Base-by-base conservation (phyloP, 805 yeast species). In the Kodamaea nitidulidarum region DNA sequence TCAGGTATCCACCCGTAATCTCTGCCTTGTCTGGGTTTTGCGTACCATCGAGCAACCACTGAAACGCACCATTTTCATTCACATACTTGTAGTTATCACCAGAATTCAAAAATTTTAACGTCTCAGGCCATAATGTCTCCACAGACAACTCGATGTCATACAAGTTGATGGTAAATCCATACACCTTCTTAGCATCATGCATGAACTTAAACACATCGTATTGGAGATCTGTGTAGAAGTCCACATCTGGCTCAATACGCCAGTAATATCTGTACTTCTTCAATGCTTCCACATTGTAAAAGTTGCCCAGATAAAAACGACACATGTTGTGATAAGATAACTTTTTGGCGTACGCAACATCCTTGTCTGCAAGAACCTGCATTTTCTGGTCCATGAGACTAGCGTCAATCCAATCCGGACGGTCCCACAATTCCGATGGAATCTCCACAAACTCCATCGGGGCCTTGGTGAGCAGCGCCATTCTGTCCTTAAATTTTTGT, bases 251-350 rank as follows among this genome's bases (percentile, higher is more conserved):
- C 59, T 86, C 95, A 35, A 86, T 67, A 45, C 95, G 67, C 95
- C 95, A 86, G 54, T 82, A 83, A 61, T 81, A 86, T 49, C 69
- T 73, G 61, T 71, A 81, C 42, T 84, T 67, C 43, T 70, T 63
- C 54, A 86, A 56, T 40, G 75, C 71, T 9, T 84, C 84, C 45
- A 82, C 75, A 36, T 81, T 70, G 54, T 72, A 83, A 51, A 85
- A 83, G 42, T 61, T 62, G 9, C 76, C 78, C 36, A 83, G 78
- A 56, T 84, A 84, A 59, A 81, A 86, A 17, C 95, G 71, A 56
- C 95, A 86, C 95, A 86, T 86, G 52, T 84, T 81, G 52, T 84
- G 95, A 51, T 86, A 86, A 0, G 88, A 80, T 15, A 55, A 58
- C 58, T 63, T 67, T 15, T 66, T 66, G 2, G 88, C 86, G 54